These are phyloP conservation scores for Verticillium dahliae DNA, from an alignment of 2,329 filamentous ascomycete species.

Conservation along the genomic window DNA sequence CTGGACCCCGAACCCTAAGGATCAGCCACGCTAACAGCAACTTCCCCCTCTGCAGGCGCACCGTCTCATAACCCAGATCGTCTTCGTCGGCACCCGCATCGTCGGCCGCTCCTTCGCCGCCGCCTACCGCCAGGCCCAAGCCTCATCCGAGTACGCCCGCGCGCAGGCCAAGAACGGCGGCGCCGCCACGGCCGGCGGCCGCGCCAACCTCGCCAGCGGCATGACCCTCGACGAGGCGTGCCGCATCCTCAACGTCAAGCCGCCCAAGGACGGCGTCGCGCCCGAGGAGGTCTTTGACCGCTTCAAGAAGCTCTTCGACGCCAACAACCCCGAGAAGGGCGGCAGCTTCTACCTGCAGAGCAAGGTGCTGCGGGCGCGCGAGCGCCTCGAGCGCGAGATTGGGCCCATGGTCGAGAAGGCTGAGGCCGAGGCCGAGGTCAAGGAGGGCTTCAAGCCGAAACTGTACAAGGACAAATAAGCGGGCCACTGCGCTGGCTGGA, in stretches of 20 bases:
- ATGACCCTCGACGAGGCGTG: conserved; percentile 95
- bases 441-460: conserved; percentile 90
- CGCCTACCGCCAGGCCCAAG: conserved; percentile 91
- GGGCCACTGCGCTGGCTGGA: too few relatives aligned
- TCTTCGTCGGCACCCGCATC: conserved; percentile 84
- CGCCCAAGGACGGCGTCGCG: conserved; percentile 71
- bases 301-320: conserved; percentile 92
- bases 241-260: conserved; percentile 93
- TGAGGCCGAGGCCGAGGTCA: conserved; percentile 68
- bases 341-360: conserved; percentile 98
- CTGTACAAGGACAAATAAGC: conserved; percentile 67
- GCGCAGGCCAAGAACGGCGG: conserved; percentile 57
- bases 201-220: conserved; percentile 52
- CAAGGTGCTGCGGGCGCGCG: conserved; percentile 86
- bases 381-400: conserved; percentile 85
- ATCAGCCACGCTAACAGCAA: not conserved
- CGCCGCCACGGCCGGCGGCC: conserved; percentile 40
- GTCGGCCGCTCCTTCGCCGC: conserved; percentile 89
- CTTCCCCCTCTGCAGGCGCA: conserved; percentile 4
- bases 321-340: conserved; percentile 90
- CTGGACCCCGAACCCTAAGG: too few relatives aligned
- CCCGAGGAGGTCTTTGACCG: conserved; percentile 73
- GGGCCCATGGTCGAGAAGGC: conserved; percentile 64
- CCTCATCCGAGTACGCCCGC: conserved; percentile 74
- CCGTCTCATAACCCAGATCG: conserved; percentile 75